Conservation (phyloP, 441 rosid genomes). For the Arabidopsis hybrid region DNA sequence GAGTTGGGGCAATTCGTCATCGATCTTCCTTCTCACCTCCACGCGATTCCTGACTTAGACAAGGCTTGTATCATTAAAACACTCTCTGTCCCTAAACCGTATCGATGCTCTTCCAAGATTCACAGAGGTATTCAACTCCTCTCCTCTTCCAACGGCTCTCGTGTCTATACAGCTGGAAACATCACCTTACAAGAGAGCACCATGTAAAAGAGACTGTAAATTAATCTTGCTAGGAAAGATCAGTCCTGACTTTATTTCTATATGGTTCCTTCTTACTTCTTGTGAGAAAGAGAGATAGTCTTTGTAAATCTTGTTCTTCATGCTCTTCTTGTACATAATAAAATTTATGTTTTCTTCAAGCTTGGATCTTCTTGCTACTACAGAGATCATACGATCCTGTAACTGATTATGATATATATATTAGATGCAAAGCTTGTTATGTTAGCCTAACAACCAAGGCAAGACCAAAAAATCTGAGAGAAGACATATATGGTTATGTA, state of each 20-base stretch:
- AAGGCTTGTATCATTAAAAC: slow-evolving; percentile 57
- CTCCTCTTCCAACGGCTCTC: slow-evolving; percentile 57
- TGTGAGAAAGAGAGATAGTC: slow-evolving; percentile 40
- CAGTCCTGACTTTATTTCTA: not conserved
- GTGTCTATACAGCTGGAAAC: slow-evolving; percentile 63
- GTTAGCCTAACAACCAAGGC: not conserved
- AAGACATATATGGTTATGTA: not conserved
- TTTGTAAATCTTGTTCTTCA: slow-evolving; percentile 20
- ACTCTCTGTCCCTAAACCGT: slow-evolving; percentile 56
- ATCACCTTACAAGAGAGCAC: slow-evolving; percentile 55
- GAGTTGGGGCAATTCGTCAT: slow-evolving; percentile 74
- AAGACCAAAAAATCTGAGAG: not conserved
- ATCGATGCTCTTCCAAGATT: slow-evolving; percentile 52
- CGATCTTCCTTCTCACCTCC: slow-evolving; percentile 87
- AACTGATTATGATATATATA: not conserved
- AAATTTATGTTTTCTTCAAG: slow-evolving; percentile 5
- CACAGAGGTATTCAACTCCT: slow-evolving; percentile 50
- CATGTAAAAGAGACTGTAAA: slow-evolving; percentile 35
- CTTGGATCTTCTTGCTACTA: slow-evolving; percentile 9
- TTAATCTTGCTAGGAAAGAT: slow-evolving; percentile 24
- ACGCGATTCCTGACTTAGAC: slow-evolving; percentile 63
- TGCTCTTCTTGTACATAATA: slow-evolving; percentile 21
- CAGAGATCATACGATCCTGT: not conserved
- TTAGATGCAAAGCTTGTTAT: no score
- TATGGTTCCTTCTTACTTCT: slow-evolving; percentile 43